Evolutionary conservation across 768 basidiomycete genomes (phyloP), one percentile per base, ranked within the genome.

Genomic region (Russula foetens): DNA sequence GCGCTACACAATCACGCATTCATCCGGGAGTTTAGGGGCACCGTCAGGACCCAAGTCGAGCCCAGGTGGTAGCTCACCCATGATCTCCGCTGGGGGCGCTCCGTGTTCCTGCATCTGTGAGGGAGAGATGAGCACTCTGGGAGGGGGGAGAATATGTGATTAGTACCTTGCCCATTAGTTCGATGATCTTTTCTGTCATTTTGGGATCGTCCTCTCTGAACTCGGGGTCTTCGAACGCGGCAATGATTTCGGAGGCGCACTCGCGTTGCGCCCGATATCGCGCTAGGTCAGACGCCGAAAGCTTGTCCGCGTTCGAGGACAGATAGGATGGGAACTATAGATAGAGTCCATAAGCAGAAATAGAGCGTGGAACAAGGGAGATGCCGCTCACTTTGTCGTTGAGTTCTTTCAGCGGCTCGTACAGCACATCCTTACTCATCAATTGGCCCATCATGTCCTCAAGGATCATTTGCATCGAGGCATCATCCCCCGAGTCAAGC

Each of bases 361-460:
- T n/a, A 35, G 15, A 35, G 43, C 6, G 38, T 14, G 44, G 21
- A n/a, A 35, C 28, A n/a, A 41, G 2, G 58, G 53, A 59, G 39
- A 23, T 56, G 48, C 19, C 49, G 65, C 78, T 33, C 62, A 87
- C 90, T 70, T 86, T 86, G 17, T 85, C 82, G 17, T 78, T 73
- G 23, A 96, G 72, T 69, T 96, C 92, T 66, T 88, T 90, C 59
- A 95, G 69, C 0, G 93, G 92, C 47, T 92, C 90, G 65, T 93
- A 87, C n/a, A 95, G 73, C 3, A 92, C 76, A 0, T 91, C 88
- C 68, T 90, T 88, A 74, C 80, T 82, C 84, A 92, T 85, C 26
- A 92, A 76, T 71, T 86, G 82, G 23, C 79, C 74, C 89, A 92
- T 90, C 82, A 95, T 88, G 26, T 70, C 80, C 70, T 94, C 90